Evolutionary conservation across 2,329 filamentous ascomycete species (phyloP).

Genomic region (Alternaria alternata): DNA sequence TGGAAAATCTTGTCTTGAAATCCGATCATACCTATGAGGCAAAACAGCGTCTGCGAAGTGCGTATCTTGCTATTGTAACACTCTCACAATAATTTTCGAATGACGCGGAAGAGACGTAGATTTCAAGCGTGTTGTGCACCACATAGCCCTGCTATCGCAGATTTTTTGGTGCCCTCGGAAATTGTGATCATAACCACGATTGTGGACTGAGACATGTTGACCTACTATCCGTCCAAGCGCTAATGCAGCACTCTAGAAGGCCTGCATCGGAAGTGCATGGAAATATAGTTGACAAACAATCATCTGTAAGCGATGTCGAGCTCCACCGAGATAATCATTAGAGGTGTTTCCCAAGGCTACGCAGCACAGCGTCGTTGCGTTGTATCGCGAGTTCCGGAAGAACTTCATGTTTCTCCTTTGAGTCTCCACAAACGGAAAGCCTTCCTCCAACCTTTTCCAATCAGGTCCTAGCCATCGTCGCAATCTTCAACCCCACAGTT

Average conservation of each 20-base stretch:
- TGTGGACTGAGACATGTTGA: background rate
- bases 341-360: background rate
- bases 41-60: background rate
- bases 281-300: background rate
- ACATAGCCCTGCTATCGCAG: background rate
- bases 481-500: background rate
- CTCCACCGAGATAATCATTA: background rate
- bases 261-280: background rate
- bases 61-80: background rate
- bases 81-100: background rate
- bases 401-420: background rate
- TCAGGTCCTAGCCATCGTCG: background rate
- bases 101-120: background rate
- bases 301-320: background rate
- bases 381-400: slow-evolving; percentile 1
- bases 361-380: background rate
- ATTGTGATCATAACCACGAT: background rate
- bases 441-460: slow-evolving; percentile 1
- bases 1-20: background rate
- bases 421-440: background rate
- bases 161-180: background rate
- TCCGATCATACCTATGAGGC: background rate
- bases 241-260: background rate
- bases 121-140: too few species aligned
- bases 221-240: background rate